These are phyloP conservation scores for Aspergillus wentii DNA, from an alignment of 495 filamentous ascomycete species.

Conservation along the genomic window DNA sequence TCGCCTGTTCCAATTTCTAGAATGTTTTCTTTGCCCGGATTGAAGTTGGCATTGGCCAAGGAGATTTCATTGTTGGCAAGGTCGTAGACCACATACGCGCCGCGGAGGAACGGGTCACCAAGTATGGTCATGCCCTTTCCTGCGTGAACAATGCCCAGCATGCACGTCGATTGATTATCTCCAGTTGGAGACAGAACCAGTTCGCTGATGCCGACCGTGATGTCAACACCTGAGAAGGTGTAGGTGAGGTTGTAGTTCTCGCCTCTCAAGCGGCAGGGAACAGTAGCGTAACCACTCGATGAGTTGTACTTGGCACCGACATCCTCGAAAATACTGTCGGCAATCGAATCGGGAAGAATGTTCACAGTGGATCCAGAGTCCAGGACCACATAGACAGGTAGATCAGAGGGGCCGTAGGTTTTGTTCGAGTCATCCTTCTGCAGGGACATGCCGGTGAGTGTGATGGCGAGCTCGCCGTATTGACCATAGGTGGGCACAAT, in stretches of 20 bases:
- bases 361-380: constrained; percentile 75
- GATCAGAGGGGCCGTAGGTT: constrained; percentile 41
- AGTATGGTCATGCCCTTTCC: constrained; percentile 56
- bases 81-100: constrained; percentile 87
- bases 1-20: constrained; percentile 66
- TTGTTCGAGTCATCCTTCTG: constrained; percentile 28
- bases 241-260: constrained; percentile 59
- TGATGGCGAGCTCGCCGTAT: constrained; percentile 70
- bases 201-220: constrained; percentile 21
- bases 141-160: constrained; percentile 64
- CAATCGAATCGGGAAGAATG: constrained; percentile 65
- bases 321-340: constrained; percentile 51
- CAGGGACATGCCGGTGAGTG: constrained; percentile 53
- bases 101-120: constrained; percentile 85
- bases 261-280: constrained; percentile 59
- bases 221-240: constrained; percentile 46
- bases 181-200: constrained; percentile 18
- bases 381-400: constrained; percentile 64
- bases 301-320: constrained; percentile 57
- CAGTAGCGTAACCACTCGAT: constrained; percentile 35
- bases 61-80: constrained; percentile 73
- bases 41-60: constrained; percentile 73
- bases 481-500: constrained; percentile 46
- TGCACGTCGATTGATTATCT: constrained; percentile 51
- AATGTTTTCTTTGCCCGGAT: constrained; percentile 57